Percentiles rank a stretch among this genome's conserved stretches.
phyloP scores from a whole-genome alignment of 2,329 filamentous ascomycete genomes.

The Sarocladium strictum region DNA sequence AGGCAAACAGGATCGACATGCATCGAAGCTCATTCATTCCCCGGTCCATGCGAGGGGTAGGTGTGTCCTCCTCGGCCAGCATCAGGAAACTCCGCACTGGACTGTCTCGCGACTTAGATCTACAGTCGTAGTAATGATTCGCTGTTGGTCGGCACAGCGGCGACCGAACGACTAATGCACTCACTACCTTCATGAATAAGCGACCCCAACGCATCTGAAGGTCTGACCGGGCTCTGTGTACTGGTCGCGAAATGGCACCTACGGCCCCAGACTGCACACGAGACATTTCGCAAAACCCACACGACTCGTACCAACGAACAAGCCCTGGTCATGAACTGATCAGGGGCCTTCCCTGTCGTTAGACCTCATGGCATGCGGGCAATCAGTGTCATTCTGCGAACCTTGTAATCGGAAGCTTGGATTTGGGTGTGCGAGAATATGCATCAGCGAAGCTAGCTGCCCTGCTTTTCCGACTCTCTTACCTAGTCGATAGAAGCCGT shows the following conservation, averaged over 20 bases:
- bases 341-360: background rate
- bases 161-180: too few species aligned
- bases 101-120: background rate
- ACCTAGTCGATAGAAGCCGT: background rate
- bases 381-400: background rate
- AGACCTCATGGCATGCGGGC: background rate
- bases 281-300: background rate
- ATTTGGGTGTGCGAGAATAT: background rate
- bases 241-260: background rate
- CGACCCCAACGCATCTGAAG: too few species aligned
- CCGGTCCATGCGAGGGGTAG: background rate
- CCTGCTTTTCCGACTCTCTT: background rate
- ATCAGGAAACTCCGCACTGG: too few species aligned
- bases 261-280: background rate
- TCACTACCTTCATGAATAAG: too few species aligned
- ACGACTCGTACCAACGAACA: background rate
- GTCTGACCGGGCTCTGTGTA: too few species aligned
- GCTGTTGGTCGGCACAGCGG: background rate
- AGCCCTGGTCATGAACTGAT: background rate
- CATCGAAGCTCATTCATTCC: background rate
- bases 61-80: too few species aligned
- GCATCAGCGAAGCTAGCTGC: slow-evolving; percentile 4
- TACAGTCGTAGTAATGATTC: background rate
- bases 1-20: background rate
- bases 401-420: background rate